Percentiles rank a stretch among this genome's conserved stretches.
phyloP scores from a whole-genome alignment of 805 yeast species.

The Barnettozyma californica region DNA sequence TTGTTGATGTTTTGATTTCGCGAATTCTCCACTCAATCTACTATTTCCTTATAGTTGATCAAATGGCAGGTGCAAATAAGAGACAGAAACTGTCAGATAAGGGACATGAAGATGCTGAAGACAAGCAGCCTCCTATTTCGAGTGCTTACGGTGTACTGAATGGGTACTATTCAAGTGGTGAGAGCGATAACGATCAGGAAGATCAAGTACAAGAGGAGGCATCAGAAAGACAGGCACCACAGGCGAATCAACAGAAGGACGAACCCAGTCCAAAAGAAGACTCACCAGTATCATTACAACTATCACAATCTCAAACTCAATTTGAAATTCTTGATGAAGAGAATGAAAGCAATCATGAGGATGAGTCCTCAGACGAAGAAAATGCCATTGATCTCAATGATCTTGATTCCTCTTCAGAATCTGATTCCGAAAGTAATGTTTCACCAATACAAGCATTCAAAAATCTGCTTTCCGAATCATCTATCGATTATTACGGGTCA shows the following conservation, averaged over 20 bases:
- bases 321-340: constrained; percentile 11
- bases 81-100: background rate
- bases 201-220: background rate
- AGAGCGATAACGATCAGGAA: constrained; percentile 9
- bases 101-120: background rate
- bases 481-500: constrained; percentile 38
- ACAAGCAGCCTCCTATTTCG: background rate
- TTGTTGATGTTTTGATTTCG: constrained; percentile 9
- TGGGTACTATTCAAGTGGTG: constrained; percentile 22
- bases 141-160: constrained; percentile 4
- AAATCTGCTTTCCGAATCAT: constrained; percentile 28
- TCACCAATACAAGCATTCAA: constrained; percentile 22
- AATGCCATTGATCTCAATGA: constrained; percentile 21
- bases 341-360: background rate
- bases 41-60: too few relatives aligned
- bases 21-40: background rate
- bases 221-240: background rate
- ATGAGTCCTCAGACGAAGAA: constrained; percentile 20
- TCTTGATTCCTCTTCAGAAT: constrained; percentile 16
- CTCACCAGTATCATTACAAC: background rate
- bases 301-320: constrained; percentile 12
- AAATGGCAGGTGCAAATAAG: background rate
- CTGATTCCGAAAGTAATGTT: background rate
- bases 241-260: background rate
- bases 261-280: background rate